Base-by-base conservation (phyloP, 441 rosid genomes). In the Arabidopsis lyrata region DNA sequence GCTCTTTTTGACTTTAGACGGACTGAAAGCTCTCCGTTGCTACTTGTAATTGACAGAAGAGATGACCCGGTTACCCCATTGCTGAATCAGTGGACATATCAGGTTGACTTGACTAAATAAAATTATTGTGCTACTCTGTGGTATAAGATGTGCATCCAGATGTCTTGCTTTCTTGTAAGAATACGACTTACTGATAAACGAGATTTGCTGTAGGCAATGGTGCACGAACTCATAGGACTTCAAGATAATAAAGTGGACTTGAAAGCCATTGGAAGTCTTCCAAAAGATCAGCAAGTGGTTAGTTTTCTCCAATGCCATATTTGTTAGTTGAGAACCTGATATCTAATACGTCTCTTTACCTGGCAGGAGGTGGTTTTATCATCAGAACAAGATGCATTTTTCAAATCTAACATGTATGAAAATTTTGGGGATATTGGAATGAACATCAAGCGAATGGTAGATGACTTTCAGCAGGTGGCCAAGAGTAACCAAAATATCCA, bases 361-460 rank as follows among this genome's bases (percentile, higher is more conserved):
- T 70, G 74, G 58, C 85, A 90, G 99, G 99, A 95, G 82, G 97
- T 95, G 65, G 97, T 90, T 61, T 84, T 95, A 49, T 95, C 97
- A 65, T 92, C 99, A 66, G 96, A 92, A 74, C 96, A 95, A 86
- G 98, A 95, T 83, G 72, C 84, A 29, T 95, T 95, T 77, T 90
- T 95, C 81, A 89, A 90, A 85, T 78, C 86, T 64, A 92, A 95
- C 82, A 90, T 88, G 96, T 85, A 88, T 61, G 97, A 95, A 78
- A 95, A 95, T 66, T 95, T 95, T 81, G 98, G 99, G 76, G 99
- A 92, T 79, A 95, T 95, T 47, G 97, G 97, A 79, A 89, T 89
- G 94, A 95, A 88, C 79, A 90, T 95, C 78, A 92, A 95, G 90
- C 79, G 84, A 53, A 92, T 89, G 99, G 99, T 95, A 57, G 99